Evolutionary conservation across 306 rosid genomes (phyloP).

Genomic region (Corylus avellana): DNA sequence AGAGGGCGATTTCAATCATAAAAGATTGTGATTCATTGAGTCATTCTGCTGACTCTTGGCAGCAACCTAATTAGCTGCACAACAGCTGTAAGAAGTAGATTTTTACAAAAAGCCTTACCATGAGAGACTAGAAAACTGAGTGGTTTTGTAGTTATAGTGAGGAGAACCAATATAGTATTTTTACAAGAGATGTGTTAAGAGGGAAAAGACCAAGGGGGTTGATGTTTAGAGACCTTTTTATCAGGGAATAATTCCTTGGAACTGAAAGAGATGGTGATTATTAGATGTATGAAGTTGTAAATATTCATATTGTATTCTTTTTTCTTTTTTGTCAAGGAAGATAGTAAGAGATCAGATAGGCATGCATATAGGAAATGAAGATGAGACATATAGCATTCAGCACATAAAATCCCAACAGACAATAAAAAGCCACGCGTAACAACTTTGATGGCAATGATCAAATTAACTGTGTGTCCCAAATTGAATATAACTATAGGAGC

Average conservation of each 20-base stretch:
- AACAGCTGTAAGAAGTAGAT: background rate
- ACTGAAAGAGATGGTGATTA: background rate
- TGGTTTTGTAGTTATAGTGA: background rate
- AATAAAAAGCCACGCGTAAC: background rate
- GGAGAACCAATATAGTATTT: background rate
- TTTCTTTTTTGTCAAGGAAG: background rate
- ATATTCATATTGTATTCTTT: background rate
- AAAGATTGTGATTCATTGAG: background rate
- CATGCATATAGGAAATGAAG: background rate
- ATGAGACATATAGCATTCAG: background rate
- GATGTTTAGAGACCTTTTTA: background rate
- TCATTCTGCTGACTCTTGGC: background rate
- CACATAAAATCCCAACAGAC: background rate
- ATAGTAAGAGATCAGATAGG: background rate
- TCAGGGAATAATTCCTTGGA: background rate
- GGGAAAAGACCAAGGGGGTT: background rate
- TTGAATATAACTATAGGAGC: background rate
- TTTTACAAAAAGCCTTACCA: background rate
- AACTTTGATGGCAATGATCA: background rate
- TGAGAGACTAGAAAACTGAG: background rate
- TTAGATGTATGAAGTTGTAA: background rate
- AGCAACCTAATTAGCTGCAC: background rate
- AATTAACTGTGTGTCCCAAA: background rate
- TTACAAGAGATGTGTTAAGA: background rate
- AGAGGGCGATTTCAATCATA: background rate